Evolutionary conservation across 2,329 filamentous ascomycete species (phyloP), one percentile per base, ranked within the genome.

Genomic region (Fusarium chlamydosporum): DNA sequence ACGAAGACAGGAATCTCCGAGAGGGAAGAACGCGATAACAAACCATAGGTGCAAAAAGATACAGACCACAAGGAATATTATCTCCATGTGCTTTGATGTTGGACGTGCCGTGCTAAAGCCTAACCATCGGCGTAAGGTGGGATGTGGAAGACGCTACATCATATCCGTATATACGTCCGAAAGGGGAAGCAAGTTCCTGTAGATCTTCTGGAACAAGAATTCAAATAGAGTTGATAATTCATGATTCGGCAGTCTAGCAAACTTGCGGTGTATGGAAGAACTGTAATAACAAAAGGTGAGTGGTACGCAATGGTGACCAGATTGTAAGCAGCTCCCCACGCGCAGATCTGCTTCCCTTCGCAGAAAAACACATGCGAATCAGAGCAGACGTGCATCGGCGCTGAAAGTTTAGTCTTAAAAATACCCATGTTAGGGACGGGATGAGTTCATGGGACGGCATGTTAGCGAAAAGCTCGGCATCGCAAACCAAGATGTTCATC

Each of bases 291-390:
- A 41, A 18, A 51, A 33, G 33, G 42, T 43, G 35, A 57, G 47
- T 54, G 46, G 55, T 54, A 58, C 34, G 51, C 41, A 55, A 51
- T 20, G 57, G 27, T 20, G 38, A 33, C 33, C 45, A 59, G 55
- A 59, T 41, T 48, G 55, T 48, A 18, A 56, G 42, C 41, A 56
- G 26, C 16, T 65, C 60, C 48, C 31, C 41, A 38, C 27, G 47
- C 26, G 70, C 43, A 69, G 62, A 73, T 73, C 68, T 57, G 61
- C 60, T 66, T 54, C 62, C 61, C 33, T 35, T 51, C 27, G 18
- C 13, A 66, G 55, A 48, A 34, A 46, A 56, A 43, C 51, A 51
- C 43, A 60, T 57, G 56, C 61, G 34, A 46, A 61, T 73, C 65
- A 72, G 65, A 58, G 56, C 63, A 60, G 67, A 52, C 38, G 31